Base-by-base conservation (phyloP, 495 filamentous ascomycete genomes). In the Cetradonia linearis region DNA sequence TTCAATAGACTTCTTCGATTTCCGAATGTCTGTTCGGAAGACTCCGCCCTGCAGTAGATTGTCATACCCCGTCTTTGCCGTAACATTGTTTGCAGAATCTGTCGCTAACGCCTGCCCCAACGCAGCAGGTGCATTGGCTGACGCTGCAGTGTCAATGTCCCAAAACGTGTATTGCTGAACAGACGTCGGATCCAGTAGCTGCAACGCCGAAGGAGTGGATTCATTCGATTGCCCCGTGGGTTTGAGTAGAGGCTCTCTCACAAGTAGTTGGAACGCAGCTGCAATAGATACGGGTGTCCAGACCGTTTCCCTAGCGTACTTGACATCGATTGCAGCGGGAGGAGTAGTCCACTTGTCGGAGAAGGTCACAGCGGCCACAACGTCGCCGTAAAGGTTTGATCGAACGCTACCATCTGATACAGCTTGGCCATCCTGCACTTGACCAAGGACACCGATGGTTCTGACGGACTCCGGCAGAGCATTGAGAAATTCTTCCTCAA, bases 111-210 rank as follows among this genome's bases (percentile, higher is more conserved):
- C 75, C 65, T 83, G 83, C 44, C 85, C 84, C 33, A 96, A 70
- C 40, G 79, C 79, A 25, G 78, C 68, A 10, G 89, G 81, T 30
- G 89, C 84, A 54, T 77, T 76, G 46, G 74, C 77, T 37, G 85
- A 81, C 2, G 72, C 70, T 28, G 89, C 92, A 68, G 82, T 82
- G 63, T 95, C 93, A 20, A 86, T 71, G 70, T 96, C 88, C 93
- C 91, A 98, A 78, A 98, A 95, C 25, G 83, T 82, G 76, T 91
- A 98, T 67, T 97, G 87, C 68, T 88, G 78, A 31, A 86, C 82
- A 28, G 74, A 65, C 16, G 71, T 55, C 16, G 71, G 67, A 55
- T 77, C 75, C 8, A 83, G 65, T 40, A 85, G 60, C 62, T 79
- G 72, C 56, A 81, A 67, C 38, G 75, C 65, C 16, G 67, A 67